Evolutionary conservation across 768 basidiomycete genomes (phyloP), one percentile per base, ranked within the genome.

Genomic region (Galerina marginata): DNA sequence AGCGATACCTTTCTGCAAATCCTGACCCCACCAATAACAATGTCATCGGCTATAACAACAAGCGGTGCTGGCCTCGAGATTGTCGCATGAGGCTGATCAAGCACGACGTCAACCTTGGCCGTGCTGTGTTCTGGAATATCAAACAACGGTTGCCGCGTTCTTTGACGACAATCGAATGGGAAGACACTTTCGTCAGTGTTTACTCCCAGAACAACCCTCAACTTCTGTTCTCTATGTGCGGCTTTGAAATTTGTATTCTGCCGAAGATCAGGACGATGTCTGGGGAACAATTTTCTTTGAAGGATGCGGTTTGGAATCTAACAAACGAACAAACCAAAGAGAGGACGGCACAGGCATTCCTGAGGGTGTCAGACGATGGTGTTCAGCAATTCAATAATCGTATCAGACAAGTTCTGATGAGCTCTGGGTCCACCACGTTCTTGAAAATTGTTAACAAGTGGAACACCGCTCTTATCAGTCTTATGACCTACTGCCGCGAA

Each of bases 1-100:
- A 99, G 74, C 89, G 97, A 15, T 99, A 99, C 74, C 86, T 99
- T 54, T 93, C 91, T 54, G 96, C 96, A 20, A 96, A 98, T 70
- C 97, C 97, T 3, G 97, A 99, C 76, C 96, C 97, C 3, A 99
- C 93, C 10, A 98, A 98, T 77, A 97, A 98, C 78, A 99, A 99
- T 69, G 93, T 99, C 63, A 96, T 98, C 63, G 97, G 96, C 0
- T 99, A 98, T 77, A 98, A 98, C 80, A 99, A 98, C 82, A 97
- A 96, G 76, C 90, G 95, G 51, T 99, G 97, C 78, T 99, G 97
- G 97, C 97, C 97, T 39, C 86, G 96, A 65, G 97, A 99, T 76
- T 99, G 97, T 74, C 90, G 97, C 60, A 99, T 99, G 97, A 83
- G 97, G 37, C 83, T 99, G 58, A 96, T 97, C 82, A 99, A 99